A percentile compares a stretch with the other conserved stretches of the same genome.
phyloP scores from a whole-genome alignment of 257 asterid genomes.

The Hygrophila difformis region DNA sequence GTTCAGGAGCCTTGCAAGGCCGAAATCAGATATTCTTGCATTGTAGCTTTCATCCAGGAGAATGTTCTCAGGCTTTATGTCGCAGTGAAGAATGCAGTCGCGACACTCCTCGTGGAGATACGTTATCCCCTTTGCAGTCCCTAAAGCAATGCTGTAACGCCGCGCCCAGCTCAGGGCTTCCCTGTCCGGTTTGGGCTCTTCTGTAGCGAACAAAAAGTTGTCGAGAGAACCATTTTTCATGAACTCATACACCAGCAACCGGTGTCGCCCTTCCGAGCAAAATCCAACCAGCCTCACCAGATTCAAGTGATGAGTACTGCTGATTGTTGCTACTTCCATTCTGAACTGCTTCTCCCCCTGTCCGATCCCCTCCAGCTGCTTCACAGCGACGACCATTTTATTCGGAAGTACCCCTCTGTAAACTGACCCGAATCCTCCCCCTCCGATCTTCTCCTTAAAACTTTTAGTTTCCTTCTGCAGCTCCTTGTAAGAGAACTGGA shows the following conservation, averaged over 20 bases:
- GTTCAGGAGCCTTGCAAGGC: slow-evolving; percentile 36
- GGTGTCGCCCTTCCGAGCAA: slow-evolving; percentile 32
- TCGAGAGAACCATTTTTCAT: slow-evolving; percentile 46
- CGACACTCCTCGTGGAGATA: slow-evolving; percentile 46
- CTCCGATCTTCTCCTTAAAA: slow-evolving; percentile 32
- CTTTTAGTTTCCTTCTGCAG: slow-evolving; percentile 22
- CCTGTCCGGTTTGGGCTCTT: neutral
- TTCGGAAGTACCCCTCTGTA: slow-evolving; percentile 27
- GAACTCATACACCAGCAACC: slow-evolving; percentile 41
- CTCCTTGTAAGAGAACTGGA: slow-evolving; percentile 37
- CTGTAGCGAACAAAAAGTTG: slow-evolving; percentile 17
- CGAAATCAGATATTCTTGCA: slow-evolving; percentile 43
- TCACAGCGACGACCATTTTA: slow-evolving; percentile 35
- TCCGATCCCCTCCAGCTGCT: slow-evolving; percentile 30
- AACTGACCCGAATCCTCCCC: slow-evolving; percentile 36
- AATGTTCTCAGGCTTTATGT: slow-evolving; percentile 47
- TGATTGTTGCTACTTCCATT: slow-evolving; percentile 41
- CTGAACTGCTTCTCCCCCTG: slow-evolving; percentile 43
- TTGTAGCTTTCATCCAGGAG: slow-evolving; percentile 33
- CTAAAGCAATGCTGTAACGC: slow-evolving; percentile 29
- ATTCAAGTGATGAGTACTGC: slow-evolving; percentile 46
- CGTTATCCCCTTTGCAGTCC: slow-evolving; percentile 38
- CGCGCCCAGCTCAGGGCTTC: slow-evolving; percentile 25
- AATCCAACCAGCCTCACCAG: slow-evolving; percentile 40
- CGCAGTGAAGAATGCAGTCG: slow-evolving; percentile 36